Percentiles rank a stretch among this genome's conserved stretches.
Conservation (phyloP, 768 basidiomycete genomes). For the Chalciporus pseudorubinellus region DNA sequence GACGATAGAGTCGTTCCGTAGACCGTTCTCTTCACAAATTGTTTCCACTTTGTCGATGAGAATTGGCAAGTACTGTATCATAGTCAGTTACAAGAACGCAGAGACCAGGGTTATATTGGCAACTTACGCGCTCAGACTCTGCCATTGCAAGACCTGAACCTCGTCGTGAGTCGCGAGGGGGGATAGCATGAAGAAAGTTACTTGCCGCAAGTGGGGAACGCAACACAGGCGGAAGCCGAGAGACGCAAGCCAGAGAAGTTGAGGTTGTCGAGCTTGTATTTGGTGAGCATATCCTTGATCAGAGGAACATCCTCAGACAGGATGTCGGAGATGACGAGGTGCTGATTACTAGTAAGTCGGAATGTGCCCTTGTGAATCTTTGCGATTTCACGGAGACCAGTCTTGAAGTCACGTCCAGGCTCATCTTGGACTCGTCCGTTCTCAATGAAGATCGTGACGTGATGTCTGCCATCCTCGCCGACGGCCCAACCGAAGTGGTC, state of each 20-base stretch:
- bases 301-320: constrained; percentile 63
- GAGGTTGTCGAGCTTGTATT: constrained; percentile 90
- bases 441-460: constrained; percentile 94
- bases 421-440: constrained; percentile 98
- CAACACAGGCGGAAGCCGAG: constrained; percentile 93
- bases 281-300: constrained; percentile 75
- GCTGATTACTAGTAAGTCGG: constrained; percentile 94
- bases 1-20: constrained; percentile 91
- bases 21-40: constrained; percentile 89
- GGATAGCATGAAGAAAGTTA: not conserved
- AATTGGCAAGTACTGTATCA: constrained; percentile 76
- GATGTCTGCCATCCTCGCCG: constrained; percentile 83
- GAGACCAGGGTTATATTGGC: not conserved
- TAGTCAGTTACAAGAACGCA: constrained; percentile 30
- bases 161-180: not conserved
- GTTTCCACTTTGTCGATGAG: constrained; percentile 93
- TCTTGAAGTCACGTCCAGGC: constrained; percentile 87
- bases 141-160: constrained; percentile 68
- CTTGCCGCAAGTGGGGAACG: constrained; percentile 90
- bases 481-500: constrained; percentile 95
- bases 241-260: constrained; percentile 75
- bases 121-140: constrained; percentile 63
- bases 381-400: constrained; percentile 88
- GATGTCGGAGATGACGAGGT: constrained; percentile 85
- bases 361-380: constrained; percentile 92